Percentiles rank a stretch among this genome's conserved stretches.
Conservation (phyloP, 2,329 filamentous ascomycete genomes). For the Verticillium nubilum region DNA sequence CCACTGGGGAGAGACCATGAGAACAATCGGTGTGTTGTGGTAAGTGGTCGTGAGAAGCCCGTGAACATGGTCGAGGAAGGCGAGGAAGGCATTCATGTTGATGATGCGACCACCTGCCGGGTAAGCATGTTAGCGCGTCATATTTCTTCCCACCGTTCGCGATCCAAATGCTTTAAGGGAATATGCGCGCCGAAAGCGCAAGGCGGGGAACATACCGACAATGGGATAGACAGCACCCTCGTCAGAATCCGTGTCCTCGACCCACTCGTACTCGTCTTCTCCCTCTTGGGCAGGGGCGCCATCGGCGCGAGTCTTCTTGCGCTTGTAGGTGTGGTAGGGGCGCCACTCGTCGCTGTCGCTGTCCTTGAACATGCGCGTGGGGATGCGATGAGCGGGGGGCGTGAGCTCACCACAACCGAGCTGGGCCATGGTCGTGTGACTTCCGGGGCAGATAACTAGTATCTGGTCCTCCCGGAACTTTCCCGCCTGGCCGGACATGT, state of each 20-base stretch:
- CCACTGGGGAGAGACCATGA: conserved; percentile 88
- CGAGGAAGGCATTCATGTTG: conserved; percentile 90
- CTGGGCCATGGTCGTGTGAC: conserved; percentile 85
- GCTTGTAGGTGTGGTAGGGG: conserved; percentile 72
- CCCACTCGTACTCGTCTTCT: conserved; percentile 63
- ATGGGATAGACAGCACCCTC: conserved; percentile 91
- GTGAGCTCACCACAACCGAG: conserved; percentile 87
- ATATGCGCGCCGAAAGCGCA: background rate
- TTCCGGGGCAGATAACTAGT: conserved; percentile 74
- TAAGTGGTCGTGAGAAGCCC: conserved; percentile 84
- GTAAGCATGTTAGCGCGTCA: background rate
- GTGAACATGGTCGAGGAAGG: conserved; percentile 88
- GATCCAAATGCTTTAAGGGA: background rate
- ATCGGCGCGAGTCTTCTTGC: conserved; percentile 36
- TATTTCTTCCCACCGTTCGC: background rate
- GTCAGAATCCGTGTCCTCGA: conserved; percentile 82
- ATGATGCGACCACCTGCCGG: conserved; percentile 69
- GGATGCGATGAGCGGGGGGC: conserved; percentile 77
- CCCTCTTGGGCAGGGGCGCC: conserved; percentile 15
- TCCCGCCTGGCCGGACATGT: conserved; percentile 50
- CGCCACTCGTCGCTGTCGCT: conserved; percentile 68
- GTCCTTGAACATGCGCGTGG: conserved; percentile 93
- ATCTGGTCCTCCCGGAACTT: conserved; percentile 63
- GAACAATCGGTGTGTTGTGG: conserved; percentile 91
- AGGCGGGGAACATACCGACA: conserved; percentile 36